Evolutionary conservation across 1,284 basidiomycete genomes (phyloP), one percentile per base, ranked within the genome.

Genomic region (Cystobasidium slooffiae): DNA sequence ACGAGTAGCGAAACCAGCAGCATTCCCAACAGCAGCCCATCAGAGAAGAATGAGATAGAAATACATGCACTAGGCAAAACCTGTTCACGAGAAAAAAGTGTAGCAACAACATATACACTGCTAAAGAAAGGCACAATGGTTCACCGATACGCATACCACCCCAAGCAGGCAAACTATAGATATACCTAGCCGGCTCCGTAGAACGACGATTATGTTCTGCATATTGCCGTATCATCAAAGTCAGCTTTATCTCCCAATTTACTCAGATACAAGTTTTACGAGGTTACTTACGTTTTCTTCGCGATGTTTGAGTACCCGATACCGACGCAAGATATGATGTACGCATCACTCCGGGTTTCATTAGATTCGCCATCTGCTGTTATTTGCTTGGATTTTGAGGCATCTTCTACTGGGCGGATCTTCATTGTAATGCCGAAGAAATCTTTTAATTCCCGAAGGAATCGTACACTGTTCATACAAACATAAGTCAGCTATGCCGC

Each of bases 361-460:
- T 12, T 24, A 22, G 43, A 73, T 14, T 51, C 77, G 16, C 76
- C 78, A 20, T 76, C 74, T 16, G 49, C 49, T n/a, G 24, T 8
- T 16, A 67, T 22, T 8, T 66, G 53, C 20, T 12, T 44, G 46
- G 7, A 52, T 43, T 24, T 59, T 6, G 65, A 22, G n/a, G 44
- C 39, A 14, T 59, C 43, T 22, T 63, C 73, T 46, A 80, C 74
- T 0, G 82, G 78, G 69, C 83, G 79, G 69, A 87, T 82, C 79
- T 87, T 86, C 82, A 87, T 87, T 56, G 84, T 83, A 31, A 85
- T 84, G 16, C 94, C 93, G 77, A 97, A 93, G 79, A 92, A 91
- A 12, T 87, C 84, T 76, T 88, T 87, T 61, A 94, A 83, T 79
- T 99, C 96, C 46, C 92, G 86, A 53, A 99, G 84, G 81, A 96